phyloP scores from a whole-genome alignment of 1,284 basidiomycete genomes.

The Erythrobasidium hasegawianum region DNA sequence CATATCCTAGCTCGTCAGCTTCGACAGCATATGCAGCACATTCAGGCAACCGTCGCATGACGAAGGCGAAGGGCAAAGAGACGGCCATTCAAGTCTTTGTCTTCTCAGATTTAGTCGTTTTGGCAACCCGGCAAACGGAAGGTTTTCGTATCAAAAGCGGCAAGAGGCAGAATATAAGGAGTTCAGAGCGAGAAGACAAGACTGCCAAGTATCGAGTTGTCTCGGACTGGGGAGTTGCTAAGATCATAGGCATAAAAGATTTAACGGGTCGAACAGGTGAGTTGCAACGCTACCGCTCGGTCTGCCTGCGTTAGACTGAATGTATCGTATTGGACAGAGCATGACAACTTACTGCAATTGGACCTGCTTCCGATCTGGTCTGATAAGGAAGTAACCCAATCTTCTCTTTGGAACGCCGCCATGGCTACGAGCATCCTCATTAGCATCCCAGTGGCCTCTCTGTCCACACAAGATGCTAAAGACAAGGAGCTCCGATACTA shows the following conservation, averaged over 20 bases:
- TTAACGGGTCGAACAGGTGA: slow-evolving; percentile 45
- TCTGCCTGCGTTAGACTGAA: neutral
- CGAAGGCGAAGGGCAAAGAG: slow-evolving; percentile 40
- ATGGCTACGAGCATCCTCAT: slow-evolving; percentile 51
- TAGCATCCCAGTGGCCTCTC: slow-evolving; percentile 6
- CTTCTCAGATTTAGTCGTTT: slow-evolving; percentile 65
- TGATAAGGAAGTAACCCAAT: slow-evolving; percentile 52
- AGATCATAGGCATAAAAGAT: slow-evolving; percentile 57
- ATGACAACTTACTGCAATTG: slow-evolving; percentile 52
- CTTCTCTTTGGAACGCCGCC: slow-evolving; percentile 51
- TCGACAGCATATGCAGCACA: neutral
- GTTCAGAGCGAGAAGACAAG: slow-evolving; percentile 43
- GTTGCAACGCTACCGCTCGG: slow-evolving; percentile 35
- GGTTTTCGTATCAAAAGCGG: slow-evolving; percentile 2
- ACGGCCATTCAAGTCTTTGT: slow-evolving; percentile 57
- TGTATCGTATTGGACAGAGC: slow-evolving; percentile 39
- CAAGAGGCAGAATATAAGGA: slow-evolving; percentile 39
- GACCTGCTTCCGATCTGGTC: slow-evolving; percentile 58
- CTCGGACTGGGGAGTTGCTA: slow-evolving; percentile 58
- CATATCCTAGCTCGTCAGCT: neutral
- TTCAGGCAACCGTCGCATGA: neutral
- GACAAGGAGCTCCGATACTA: slow-evolving; percentile 38
- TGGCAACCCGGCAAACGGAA: slow-evolving; percentile 50
- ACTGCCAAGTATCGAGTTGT: slow-evolving; percentile 52
- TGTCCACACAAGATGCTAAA: neutral